These are phyloP conservation scores for Persicaria maculosa DNA, from an alignment of 148 eudicot genomes.

Conservation along the genomic window DNA sequence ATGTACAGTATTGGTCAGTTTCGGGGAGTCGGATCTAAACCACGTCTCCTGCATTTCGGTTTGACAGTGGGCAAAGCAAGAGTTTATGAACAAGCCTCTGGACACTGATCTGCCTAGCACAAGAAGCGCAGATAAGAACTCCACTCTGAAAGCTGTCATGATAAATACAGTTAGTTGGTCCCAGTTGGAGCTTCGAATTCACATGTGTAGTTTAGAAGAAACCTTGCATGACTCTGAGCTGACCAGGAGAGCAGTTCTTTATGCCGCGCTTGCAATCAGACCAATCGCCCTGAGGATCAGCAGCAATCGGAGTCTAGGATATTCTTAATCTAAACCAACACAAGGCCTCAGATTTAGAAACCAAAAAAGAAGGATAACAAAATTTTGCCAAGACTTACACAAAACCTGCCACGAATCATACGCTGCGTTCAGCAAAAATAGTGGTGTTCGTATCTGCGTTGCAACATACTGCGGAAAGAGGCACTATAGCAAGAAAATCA, in stretches of 20 bases:
- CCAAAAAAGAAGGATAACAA: not conserved
- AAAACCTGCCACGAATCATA: constrained; percentile 97
- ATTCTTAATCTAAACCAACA: constrained; percentile 54
- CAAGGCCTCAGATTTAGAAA: not conserved
- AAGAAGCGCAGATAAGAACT: constrained; percentile 12
- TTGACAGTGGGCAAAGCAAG: constrained; percentile 16
- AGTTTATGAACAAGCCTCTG: constrained; percentile 14
- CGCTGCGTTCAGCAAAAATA: constrained; percentile 75
- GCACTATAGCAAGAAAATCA: constrained; percentile 42
- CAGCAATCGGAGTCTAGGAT: constrained; percentile 70
- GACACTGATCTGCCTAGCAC: constrained; percentile 7
- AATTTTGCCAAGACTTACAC: constrained; percentile 16
- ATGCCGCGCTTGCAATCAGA: constrained; percentile 65
- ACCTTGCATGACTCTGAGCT: constrained; percentile 80
- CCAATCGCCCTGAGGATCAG: constrained; percentile 85
- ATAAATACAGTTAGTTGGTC: not conserved
- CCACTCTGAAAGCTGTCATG: constrained; percentile 13
- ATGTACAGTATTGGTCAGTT: constrained; percentile 11
- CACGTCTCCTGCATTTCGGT: constrained; percentile 16
- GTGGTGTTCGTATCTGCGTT: constrained; percentile 47
- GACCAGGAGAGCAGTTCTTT: constrained; percentile 58
- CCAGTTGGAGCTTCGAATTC: not conserved
- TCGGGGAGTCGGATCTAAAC: constrained; percentile 13
- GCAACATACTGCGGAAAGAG: constrained; percentile 83
- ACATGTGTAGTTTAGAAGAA: not conserved